Base-by-base conservation (phyloP, 306 rosid species). In the Trifolium dubium region DNA sequence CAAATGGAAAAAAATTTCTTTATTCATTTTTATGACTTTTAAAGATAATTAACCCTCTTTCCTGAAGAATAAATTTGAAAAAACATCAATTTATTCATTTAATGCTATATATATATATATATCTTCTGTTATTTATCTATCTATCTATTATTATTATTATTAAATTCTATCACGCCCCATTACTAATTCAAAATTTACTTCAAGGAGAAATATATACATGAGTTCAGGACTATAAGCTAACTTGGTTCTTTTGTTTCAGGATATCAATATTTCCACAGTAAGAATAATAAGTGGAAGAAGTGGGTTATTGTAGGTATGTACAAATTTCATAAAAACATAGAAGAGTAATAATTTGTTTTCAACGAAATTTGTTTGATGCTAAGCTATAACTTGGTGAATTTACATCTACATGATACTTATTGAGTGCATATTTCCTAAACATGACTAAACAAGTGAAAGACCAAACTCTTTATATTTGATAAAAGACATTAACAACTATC, bases 271-370 rank as follows among this genome's bases (percentile, higher is more conserved):
- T 31, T 0, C 63, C 32, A 0, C 5, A 0, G 10, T 5, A 12
- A 17, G 14, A 60, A 46, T 13, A 67, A 3, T 5, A 35, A 7
- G 14, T 6, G 7, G 3, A 71, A 51, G 54, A 80, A 67, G 32
- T 67, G 40, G 79, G 65, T 34, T 8, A 62, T 74, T 40, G 54
- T 80, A 69, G 83, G 80, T 80, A 80, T 6, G 77, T 15, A 17
- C 15, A 32, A 58, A 65, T 51, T 37, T 19, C 58, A 47, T 8
- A 40, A 56, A 41, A 14, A 3, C 43, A 47, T 7, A 18, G 6
- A 69, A 69, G n/a, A 67, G 47, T 67, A 18, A 47, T 2, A 39
- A 40, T 15, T 55, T 7, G 10, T 2, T 6, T 51, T 7, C 7
- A 2, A 5, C n/a, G 12, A 23, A 17, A 51, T 12, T 51, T 17